Conservation (phyloP, 257 asterid genomes). For the Primulina huaijiensis region DNA sequence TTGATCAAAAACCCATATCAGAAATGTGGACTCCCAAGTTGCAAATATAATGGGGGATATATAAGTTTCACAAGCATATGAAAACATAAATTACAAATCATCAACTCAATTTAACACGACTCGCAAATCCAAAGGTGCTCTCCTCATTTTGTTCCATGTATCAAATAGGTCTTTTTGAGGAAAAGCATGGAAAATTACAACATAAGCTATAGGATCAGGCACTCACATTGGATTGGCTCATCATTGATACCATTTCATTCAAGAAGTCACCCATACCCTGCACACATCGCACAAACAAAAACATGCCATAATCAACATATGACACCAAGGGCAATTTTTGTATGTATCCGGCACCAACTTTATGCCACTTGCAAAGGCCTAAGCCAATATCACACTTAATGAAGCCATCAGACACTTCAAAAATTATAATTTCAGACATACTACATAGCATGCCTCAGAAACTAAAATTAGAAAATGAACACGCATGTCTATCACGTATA, state of each 20-base stretch:
- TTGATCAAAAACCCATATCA: neutral
- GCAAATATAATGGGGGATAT: neutral
- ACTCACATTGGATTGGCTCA: conserved; percentile 68
- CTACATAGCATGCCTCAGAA: too few relatives aligned
- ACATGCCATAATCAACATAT: neutral
- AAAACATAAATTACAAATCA: conserved; percentile 2
- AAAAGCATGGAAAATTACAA: neutral
- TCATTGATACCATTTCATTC: conserved; percentile 81
- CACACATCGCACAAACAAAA: conserved; percentile 16
- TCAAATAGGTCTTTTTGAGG: neutral
- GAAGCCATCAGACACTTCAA: too few relatives aligned
- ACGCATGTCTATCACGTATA: too few relatives aligned
- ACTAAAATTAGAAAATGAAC: too few relatives aligned
- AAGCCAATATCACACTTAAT: neutral
- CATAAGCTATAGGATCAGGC: neutral
- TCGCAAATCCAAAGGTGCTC: neutral
- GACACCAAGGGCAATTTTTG: neutral
- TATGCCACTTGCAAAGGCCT: neutral
- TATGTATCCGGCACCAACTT: conserved; percentile 19
- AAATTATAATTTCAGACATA: too few relatives aligned
- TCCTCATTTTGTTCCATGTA: neutral
- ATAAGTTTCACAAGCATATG: neutral
- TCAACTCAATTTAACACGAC: neutral
- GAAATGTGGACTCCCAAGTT: neutral
- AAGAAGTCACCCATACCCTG: conserved; percentile 95